These are phyloP conservation scores for Thalassiosira livingstoniorum DNA, from an alignment of 352 stramenopile genomes.

Conservation along the genomic window DNA sequence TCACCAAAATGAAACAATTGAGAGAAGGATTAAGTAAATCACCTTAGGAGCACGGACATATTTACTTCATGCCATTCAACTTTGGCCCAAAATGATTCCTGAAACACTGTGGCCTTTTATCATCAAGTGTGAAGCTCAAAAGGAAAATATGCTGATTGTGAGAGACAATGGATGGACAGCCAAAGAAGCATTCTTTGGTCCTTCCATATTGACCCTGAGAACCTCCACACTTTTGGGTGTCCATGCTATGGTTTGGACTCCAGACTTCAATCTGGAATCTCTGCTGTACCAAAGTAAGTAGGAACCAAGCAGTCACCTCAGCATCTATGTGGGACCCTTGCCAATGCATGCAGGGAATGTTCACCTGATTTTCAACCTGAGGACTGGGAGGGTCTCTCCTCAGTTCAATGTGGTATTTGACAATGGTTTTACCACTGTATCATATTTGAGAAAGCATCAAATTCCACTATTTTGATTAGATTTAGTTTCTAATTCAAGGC, in stretches of 20 bases:
- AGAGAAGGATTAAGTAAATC: background rate
- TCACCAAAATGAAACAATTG: background rate
- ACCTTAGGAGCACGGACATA: background rate
- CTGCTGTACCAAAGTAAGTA: background rate
- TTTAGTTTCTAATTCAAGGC: no score
- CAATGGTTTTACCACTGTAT: background rate
- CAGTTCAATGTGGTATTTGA: slow-evolving; percentile 2
- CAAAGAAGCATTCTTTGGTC: no score
- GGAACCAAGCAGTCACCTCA: background rate
- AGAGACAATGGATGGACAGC: no score
- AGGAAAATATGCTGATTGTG: no score
- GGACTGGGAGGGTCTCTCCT: background rate
- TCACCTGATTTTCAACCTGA: background rate
- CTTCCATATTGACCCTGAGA: background rate
- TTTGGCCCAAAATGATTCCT: background rate
- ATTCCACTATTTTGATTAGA: background rate
- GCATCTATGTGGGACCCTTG: background rate
- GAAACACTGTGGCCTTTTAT: background rate
- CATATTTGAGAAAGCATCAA: background rate
- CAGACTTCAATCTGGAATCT: background rate
- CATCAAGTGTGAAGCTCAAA: background rate
- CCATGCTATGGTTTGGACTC: background rate
- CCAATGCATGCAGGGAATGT: background rate
- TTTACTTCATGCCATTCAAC: background rate
- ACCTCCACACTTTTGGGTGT: background rate